Base-by-base conservation (phyloP, 2,329 filamentous ascomycete genomes). In the Myriosclerotinia scirpicola region DNA sequence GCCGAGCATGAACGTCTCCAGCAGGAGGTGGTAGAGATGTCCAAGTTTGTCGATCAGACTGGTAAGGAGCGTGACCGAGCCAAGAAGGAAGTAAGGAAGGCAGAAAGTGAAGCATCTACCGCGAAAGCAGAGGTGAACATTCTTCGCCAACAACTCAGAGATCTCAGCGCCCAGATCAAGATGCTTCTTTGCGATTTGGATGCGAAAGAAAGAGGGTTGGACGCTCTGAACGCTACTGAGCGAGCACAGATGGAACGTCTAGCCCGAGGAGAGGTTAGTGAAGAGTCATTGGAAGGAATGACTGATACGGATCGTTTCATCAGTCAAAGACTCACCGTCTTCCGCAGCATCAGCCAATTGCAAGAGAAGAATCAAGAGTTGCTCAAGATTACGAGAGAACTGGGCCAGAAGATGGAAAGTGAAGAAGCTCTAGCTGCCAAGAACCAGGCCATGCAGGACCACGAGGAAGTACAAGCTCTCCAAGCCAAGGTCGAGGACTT, bases 231-330 rank as follows among this genome's bases (percentile, higher is more conserved):
- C 8, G 82, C 87, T 0, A 88, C 92, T 69, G 91, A 97, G 71
- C 86, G 87, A 30, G 81, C 87, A 56, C 89, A 92, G 68, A 84
- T 97, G 48, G 87, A 96, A 76, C 89, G 90, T 70, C 83, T 96
- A 9, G 89, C 92, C 69, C 85, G 86, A 67, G 90, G 92, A 64
- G 88, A 95, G 73, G 81, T 94, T 34, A 84, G 86, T 11, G 90
- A 92, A 66, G 86, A 89, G 66, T 84, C 86, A 0, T 79, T 91
- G 8, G 85, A 90, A 44, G 90, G 92, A 71, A 84, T 93, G 76
- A 93, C 90, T 6, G 90, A 93, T 69, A 96, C 93, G 0, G 92
- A 94, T 73, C 89, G 88, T 66, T 90, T 97, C 77, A 97, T 99
- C 73, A 95, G 90, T 38, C 87, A 95, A 74, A 90, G 93, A 69